Conservation (phyloP, 192 early-diverging fungal genomes). For the Podila clonocystis region DNA sequence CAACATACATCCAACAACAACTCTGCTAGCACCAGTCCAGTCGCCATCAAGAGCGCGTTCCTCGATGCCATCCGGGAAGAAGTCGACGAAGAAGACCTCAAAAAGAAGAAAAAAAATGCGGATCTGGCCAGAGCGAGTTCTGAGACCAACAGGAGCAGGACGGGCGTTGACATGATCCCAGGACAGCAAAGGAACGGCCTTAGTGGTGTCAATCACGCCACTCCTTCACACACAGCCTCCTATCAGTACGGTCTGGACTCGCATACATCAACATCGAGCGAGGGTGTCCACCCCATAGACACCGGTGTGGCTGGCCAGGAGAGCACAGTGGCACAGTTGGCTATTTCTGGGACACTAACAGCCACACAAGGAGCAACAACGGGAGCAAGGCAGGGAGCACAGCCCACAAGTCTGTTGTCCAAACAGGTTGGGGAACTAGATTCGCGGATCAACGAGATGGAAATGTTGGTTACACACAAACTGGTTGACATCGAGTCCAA, state of each 20-base stretch:
- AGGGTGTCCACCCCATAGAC: too few relatives aligned
- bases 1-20: neutral
- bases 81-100: neutral
- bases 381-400: neutral
- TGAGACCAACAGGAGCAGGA: neutral
- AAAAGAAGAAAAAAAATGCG: neutral
- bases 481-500: constrained; percentile 33
- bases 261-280: too few relatives aligned
- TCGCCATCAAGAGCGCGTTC: neutral
- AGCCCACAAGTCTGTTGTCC: neutral
- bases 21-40: neutral
- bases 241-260: too few relatives aligned
- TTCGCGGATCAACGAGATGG: constrained; percentile 29
- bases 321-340: neutral
- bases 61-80: constrained; percentile 24
- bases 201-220: neutral
- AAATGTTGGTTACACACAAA: constrained; percentile 22
- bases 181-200: neutral
- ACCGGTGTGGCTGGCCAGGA: neutral
- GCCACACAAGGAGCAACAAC: neutral
- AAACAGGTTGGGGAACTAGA: constrained; percentile 25
- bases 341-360: neutral
- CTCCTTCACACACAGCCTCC: neutral
- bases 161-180: neutral
- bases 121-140: neutral